Conservation (phyloP, 192 early-diverging fungal species). For the Gonapodya prolifera region DNA sequence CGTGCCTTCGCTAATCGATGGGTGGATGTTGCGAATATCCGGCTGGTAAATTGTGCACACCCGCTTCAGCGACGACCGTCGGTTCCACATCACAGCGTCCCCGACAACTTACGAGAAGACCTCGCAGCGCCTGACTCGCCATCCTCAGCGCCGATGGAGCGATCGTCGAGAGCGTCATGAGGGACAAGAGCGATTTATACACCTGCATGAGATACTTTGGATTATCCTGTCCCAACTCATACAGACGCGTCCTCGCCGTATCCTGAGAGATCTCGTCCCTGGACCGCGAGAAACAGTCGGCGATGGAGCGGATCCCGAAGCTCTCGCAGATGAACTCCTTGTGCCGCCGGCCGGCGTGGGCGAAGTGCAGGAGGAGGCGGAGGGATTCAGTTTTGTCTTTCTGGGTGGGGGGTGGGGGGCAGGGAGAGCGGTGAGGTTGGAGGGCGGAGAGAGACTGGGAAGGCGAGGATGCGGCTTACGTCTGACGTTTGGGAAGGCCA, state of each 20-base stretch:
- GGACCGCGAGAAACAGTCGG: slow-evolving; percentile 42
- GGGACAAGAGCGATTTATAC: slow-evolving; percentile 39
- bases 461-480: slow-evolving; percentile 8
- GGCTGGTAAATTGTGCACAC: no score
- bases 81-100: no score
- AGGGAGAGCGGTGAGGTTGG: not conserved
- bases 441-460: not conserved
- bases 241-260: slow-evolving; percentile 36
- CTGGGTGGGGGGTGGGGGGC: slow-evolving; percentile 10
- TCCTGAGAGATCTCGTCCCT: slow-evolving; percentile 43
- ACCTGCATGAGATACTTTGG: slow-evolving; percentile 51
- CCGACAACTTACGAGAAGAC: slow-evolving; percentile 24
- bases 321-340: slow-evolving; percentile 59
- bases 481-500: slow-evolving; percentile 42
- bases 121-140: slow-evolving; percentile 42
- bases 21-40: slow-evolving; percentile 33
- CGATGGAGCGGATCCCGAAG: slow-evolving; percentile 36
- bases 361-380: slow-evolving; percentile 29
- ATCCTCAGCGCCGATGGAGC: slow-evolving; percentile 44
- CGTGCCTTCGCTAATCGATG: slow-evolving; percentile 38
- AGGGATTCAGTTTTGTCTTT: slow-evolving; percentile 42
- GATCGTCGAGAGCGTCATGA: slow-evolving; percentile 30
- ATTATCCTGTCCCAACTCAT: slow-evolving; percentile 45
- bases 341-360: slow-evolving; percentile 37
- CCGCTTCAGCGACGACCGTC: no score